Evolutionary conservation across 2,329 filamentous ascomycete species (phyloP), one percentile per base, ranked within the genome.

Genomic region (Colletotrichum aenigma): DNA sequence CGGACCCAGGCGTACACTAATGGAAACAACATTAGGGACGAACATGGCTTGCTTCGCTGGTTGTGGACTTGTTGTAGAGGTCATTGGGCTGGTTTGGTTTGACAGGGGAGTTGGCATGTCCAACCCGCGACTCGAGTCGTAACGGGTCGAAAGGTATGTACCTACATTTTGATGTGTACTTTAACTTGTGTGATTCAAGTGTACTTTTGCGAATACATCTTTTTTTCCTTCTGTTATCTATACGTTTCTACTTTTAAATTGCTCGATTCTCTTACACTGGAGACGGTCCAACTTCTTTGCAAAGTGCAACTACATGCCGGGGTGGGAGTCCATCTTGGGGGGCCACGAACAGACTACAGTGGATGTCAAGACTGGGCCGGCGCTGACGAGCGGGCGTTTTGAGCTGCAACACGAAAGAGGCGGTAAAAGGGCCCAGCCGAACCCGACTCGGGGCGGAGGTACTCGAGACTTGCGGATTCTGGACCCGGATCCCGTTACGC

Each of bases 331-430:
- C 55, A 6, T 30, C 12, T 26, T 16, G 55, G 55, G 24, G 55
- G 24, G 21, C 55, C 43, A 52, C 43, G 43, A 52, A 52, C n/a
- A 48, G 38, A 48, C 38, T 48, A 48, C 38, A 58, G 26, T 58
- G 48, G 21, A 69, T 48, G 32, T 32, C 66, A 48, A 30, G 26
- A 48, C 56, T 69, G 66, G 70, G 64, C 43, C 73, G 73, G 73
- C 70, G 73, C 64, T 64, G 73, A 65, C 55, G 7, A 72, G 69
- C 69, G 69, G 69, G 72, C 72, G 73, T 75, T 75, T 73, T 75
- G 64, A 68, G 62, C 69, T 73, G 73, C 70, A 75, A 73, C 70
- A 48, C 69, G 64, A 75, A 75, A 71, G 56, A 68, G 58, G 73
- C 73, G 73, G 73, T 75, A 75, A 67, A 68, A 55, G 24, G 24